Base-by-base conservation (phyloP, 208 protist species). In the Herpetomonas samuelpessoai region DNA sequence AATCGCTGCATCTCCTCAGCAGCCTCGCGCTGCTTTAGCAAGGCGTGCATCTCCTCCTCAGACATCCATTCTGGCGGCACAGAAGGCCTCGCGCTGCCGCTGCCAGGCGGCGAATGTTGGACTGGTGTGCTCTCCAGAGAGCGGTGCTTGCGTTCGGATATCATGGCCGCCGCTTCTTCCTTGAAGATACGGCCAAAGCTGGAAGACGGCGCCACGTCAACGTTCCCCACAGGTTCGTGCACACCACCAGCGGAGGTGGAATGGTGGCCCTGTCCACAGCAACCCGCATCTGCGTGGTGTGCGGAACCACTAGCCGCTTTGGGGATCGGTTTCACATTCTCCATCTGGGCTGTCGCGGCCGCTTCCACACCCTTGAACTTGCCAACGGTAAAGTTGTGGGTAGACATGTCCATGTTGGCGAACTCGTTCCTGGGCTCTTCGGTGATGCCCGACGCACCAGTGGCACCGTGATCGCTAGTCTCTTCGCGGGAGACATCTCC, bases 1-100 rank as follows among this genome's bases (percentile, higher is more conserved):
- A 68, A 68, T 18, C 62, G 62, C 47, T 68, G 52, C 62, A 68
- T 67, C 52, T 59, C 52, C 44, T 52, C 62, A 44, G 47, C 53
- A 4, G 62, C 53, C 47, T 54, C 25, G 9, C 49, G 62, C 14
- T 60, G 51, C 21, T n/a, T 48, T 35, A n/a, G 22, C 51, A 56
- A 30, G 7, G 24, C 22, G 28, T 39, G 51, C 22, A 35, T 7
- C 22, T 51, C 46, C 46, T 51, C 22, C 28, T 7, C 51, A 52
- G 18, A 26, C 26, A 30, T 19, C 18, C 19, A 51, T 6, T 7
- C 7, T 7, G 46, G 10, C 12, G 21, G 24, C 22, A n/a, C 7
- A 9, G 46, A 51, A 7, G 18, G 46, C 46, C 19, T 4, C 7
- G 9, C 46, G 24, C 10, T 22, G 24, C 46, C 46, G 12, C 7